Evolutionary conservation across 169 alveolate species (phyloP), one percentile per base, ranked within the genome.

Genomic region (Plasmodium vivax): DNA sequence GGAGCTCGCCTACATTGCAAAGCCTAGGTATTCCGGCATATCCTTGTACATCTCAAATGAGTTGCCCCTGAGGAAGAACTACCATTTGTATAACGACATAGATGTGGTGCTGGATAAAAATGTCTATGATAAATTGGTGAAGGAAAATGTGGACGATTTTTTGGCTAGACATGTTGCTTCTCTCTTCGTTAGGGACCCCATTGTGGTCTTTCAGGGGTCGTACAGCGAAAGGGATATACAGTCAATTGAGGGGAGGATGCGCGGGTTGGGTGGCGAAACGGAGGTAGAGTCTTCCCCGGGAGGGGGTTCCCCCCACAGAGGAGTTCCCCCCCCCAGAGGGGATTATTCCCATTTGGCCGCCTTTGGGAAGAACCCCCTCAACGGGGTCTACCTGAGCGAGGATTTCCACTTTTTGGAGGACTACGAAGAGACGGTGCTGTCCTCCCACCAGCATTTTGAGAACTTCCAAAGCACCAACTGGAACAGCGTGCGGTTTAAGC

Each of bases 401-500:
- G 54, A 81, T 34, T 90, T 90, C 74, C 72, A 23, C 23, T 90
- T 90, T 80, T 43, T 90, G 74, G 94, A 90, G 73, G 94, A 90
- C 27, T 90, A 90, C 73, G 91, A 90, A 90, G 94, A 90, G 51
- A 90, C 81, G 14, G 94, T 90, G 5, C 34, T 90, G 8, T 90
- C 94, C 32, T 90, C 94, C 6, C 90, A 90, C 93, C 75, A 84
- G 34, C 99, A 98, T 92, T 99, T 98, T 92, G 99, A 99, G 94
- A 97, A 97, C 82, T 95, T 99, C 45, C 98, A 99, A 95, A 96
- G 99, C 34, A 97, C 99, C 12, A 99, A 99, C 96, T 99, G 99
- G 99, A 98, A 98, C 93, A 96, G 99, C 19, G 98, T 99, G 32
- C 98, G 99, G 68, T 98, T 99, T 96, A 99, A 99, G 96, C 99